phyloP scores from a whole-genome alignment of 805 yeast species.

The Wickerhamomyces hampshirensis region DNA sequence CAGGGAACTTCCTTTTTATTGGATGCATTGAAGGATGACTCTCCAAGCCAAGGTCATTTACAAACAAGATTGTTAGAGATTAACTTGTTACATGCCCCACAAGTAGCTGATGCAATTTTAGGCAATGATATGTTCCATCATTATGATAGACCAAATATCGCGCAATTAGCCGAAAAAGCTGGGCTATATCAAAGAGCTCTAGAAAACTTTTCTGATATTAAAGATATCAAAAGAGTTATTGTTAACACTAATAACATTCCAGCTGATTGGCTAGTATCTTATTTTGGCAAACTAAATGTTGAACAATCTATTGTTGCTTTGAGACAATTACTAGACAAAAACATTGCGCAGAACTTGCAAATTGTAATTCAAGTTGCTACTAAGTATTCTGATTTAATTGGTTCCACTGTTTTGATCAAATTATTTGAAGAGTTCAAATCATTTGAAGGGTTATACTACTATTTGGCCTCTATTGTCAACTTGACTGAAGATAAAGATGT shows the following conservation, averaged over 20 bases:
- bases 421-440: conserved; percentile 92
- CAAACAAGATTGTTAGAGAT: conserved; percentile 94
- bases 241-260: conserved; percentile 83
- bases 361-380: conserved; percentile 95
- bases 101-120: conserved; percentile 97
- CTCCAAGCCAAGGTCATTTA: conserved; percentile 91
- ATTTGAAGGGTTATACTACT: conserved; percentile 90
- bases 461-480: conserved; percentile 88
- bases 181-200: conserved; percentile 93
- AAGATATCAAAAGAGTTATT: conserved; percentile 92
- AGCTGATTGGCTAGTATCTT: conserved; percentile 88
- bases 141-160: conserved; percentile 90
- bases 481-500: conserved; percentile 92
- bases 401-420: conserved; percentile 78
- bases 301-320: conserved; percentile 88
- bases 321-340: conserved; percentile 75
- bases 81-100: conserved; percentile 93
- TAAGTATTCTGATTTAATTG: conserved; percentile 90
- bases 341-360: conserved; percentile 84
- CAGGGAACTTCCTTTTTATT: conserved; percentile 97
- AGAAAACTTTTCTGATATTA: conserved; percentile 91
- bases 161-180: conserved; percentile 91
- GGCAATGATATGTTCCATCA: conserved; percentile 95
- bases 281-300: conserved; percentile 90
- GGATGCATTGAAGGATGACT: conserved; percentile 91